These are phyloP conservation scores for Aureobasidium zeae DNA, from an alignment of 2,329 filamentous ascomycete species.

Conservation along the genomic window DNA sequence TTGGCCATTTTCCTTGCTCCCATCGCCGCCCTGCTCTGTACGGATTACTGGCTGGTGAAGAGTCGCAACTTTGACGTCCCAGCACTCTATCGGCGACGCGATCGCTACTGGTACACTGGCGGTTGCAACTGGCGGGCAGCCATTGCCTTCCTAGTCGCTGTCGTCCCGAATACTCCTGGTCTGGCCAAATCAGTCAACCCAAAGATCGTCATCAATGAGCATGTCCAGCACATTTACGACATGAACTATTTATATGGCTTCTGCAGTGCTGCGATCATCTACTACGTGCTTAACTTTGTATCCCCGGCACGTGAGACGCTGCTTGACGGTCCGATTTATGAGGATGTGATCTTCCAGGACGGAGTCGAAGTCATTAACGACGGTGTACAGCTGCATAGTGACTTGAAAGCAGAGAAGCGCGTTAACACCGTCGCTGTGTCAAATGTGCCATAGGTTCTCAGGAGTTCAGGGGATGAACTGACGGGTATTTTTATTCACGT, in stretches of 20 bases:
- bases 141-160: constrained; percentile 47
- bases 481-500: no score
- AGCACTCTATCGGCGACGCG: constrained; percentile 42
- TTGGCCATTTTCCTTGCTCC: constrained; percentile 57
- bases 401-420: not conserved
- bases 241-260: constrained; percentile 62
- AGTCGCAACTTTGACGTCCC: constrained; percentile 33
- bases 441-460: no score
- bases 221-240: constrained; percentile 47
- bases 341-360: no score
- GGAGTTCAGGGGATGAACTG: no score
- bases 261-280: constrained; percentile 46
- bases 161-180: constrained; percentile 42
- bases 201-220: constrained; percentile 35
- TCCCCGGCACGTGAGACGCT: constrained; percentile 45
- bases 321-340: constrained; percentile 31
- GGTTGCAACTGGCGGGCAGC: constrained; percentile 53
- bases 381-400: not conserved
- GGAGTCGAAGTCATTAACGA: not conserved
- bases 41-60: constrained; percentile 53
- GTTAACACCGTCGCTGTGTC: not conserved
- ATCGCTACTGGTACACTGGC: constrained; percentile 43
- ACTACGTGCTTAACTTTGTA: constrained; percentile 40
- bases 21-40: constrained; percentile 50
- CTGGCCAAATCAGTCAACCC: constrained; percentile 39